Conservation (phyloP, 2,329 filamentous ascomycete genomes). For the Thielaviopsis ethacetica region DNA sequence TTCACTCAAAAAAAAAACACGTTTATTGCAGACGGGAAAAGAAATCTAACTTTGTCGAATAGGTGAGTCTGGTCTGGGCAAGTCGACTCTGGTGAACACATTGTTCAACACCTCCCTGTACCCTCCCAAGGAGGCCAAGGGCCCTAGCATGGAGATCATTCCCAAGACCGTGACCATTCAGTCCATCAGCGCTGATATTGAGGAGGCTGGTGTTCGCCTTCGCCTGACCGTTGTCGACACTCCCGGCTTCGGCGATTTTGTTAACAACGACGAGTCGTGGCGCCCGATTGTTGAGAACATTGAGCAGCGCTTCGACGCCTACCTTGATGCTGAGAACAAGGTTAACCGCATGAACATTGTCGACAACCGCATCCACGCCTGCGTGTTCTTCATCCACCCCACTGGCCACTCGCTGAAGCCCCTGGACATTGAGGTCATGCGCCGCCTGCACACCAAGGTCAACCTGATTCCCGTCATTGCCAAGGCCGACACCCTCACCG, state of each 20-base stretch:
- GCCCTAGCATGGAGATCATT: conserved; percentile 91
- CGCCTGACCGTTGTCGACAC: conserved; percentile 95
- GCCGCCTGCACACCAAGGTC: conserved; percentile 98
- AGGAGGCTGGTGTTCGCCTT: conserved; percentile 94
- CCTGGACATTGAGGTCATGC: conserved; percentile 98
- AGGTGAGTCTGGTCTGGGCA: conserved; percentile 99
- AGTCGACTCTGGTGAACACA: conserved; percentile 97
- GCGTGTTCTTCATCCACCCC: conserved; percentile 98
- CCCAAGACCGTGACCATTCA: conserved; percentile 95
- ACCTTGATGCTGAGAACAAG: conserved; percentile 99
- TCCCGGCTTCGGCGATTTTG: conserved; percentile 95
- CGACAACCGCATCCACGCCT: conserved; percentile 96
- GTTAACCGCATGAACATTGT: conserved; percentile 99
- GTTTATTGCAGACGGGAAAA: background rate
- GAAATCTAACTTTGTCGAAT: conserved; percentile 7
- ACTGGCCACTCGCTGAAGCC: conserved; percentile 98
- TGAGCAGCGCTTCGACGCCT: conserved; percentile 95
- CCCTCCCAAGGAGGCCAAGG: conserved; percentile 96
- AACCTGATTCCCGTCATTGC: conserved; percentile 98
- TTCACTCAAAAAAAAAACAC: conserved; percentile 17
- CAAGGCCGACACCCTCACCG: conserved; percentile 94
- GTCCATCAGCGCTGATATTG: conserved; percentile 90
- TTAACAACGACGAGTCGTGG: conserved; percentile 99
- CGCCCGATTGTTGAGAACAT: conserved; percentile 98
- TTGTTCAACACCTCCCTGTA: conserved; percentile 99